Evolutionary conservation across 345 rosid species (phyloP).

Genomic region (Populus ilicifolia): DNA sequence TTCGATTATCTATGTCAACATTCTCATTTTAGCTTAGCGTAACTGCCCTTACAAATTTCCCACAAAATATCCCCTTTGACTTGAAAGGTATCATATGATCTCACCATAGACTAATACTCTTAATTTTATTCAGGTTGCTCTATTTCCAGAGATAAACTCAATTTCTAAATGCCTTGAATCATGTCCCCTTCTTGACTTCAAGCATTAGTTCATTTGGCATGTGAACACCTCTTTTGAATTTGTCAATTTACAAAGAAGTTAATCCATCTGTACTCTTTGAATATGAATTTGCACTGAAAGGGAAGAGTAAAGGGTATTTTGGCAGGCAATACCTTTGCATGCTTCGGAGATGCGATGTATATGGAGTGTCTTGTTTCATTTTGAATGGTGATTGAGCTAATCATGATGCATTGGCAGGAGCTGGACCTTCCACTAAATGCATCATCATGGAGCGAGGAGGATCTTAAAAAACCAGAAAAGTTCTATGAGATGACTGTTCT

Average conservation of each 20-base stretch:
- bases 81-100: neutral
- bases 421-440: constrained; percentile 75
- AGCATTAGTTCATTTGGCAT: neutral
- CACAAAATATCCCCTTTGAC: neutral
- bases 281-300: neutral
- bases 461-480: constrained; percentile 70
- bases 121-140: neutral
- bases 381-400: constrained; percentile 12
- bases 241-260: neutral
- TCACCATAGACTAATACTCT: neutral
- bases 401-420: constrained; percentile 43
- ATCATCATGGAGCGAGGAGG: constrained; percentile 86
- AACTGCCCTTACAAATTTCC: neutral
- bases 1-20: neutral
- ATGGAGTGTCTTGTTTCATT: neutral
- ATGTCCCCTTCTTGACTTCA: neutral
- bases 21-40: neutral
- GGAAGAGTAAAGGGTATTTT: neutral
- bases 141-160: neutral
- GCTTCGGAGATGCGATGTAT: neutral
- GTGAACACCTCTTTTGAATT: neutral
- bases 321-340: neutral
- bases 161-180: neutral
- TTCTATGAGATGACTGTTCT: constrained; percentile 91
- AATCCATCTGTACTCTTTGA: neutral